Evolutionary conservation across 2,329 filamentous ascomycete genomes (phyloP), one percentile per base, ranked within the genome.

Genomic region (Trichoderma lentiforme): DNA sequence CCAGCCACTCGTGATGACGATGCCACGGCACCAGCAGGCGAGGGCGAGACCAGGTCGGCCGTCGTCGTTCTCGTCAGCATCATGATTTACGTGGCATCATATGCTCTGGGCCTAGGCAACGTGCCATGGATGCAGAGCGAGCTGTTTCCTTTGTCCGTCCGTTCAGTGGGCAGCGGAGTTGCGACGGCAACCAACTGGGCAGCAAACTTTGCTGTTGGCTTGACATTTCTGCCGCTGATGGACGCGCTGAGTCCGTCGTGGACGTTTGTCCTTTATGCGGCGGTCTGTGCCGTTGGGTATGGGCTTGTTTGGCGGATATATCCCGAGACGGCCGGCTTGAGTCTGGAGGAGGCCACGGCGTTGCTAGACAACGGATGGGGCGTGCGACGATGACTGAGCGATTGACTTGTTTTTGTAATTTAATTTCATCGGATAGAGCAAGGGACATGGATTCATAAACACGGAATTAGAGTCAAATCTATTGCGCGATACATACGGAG

Each of bases 111-210:
- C 3, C 86, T 98, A 2, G 95, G 95, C 9, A 97, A 94, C 76
- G 94, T 98, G 3, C 95, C 95, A 0, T 98, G 95, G 95, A 95
- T 97, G 86, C 95, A 97, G 83, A 93, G 91, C 76, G 95, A 98
- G 83, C 87, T 97, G 36, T 98, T 98, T 78, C 92, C 94, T 1
- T 85, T 95, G 62, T 86, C 87, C 34, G 92, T 94, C 60, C 89
- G 93, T 63, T 90, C 91, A 5, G 81, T 93, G 1, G 93, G 93
- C 32, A 93, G 91, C 72, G 90, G 90, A 0, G 80, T 93, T 6
- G 88, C 92, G 2, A 95, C 95, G 8, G 91, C 91, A 6, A 97
- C 93, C 7, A 98, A 89, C 78, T 98, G 95, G 95, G 88, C 87
- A 4, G 90, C 92, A 28, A 98, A 98, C 79, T 96, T 97, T 73